Conservation (phyloP, 2,329 filamentous ascomycete species). For the Alternaria sp. region DNA sequence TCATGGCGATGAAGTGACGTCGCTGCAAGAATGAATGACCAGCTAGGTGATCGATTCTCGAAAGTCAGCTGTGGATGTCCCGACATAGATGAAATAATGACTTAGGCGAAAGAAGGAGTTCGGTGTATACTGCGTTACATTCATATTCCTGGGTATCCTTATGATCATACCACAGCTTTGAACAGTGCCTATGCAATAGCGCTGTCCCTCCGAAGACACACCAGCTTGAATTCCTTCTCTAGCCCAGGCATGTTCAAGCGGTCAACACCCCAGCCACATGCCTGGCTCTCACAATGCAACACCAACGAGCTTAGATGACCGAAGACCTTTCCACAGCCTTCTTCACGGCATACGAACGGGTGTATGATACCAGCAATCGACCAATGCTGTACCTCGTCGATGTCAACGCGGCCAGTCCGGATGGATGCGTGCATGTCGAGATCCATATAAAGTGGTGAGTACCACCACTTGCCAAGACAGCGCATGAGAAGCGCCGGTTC, state of each 20-base stretch:
- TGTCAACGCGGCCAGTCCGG: slow-evolving; percentile 33
- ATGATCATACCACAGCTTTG: neutral
- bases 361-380: slow-evolving; percentile 33
- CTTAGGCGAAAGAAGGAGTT: neutral
- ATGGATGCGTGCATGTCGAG: slow-evolving; percentile 44
- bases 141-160: neutral
- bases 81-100: neutral
- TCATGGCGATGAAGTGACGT: too few relatives aligned
- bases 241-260: slow-evolving; percentile 34
- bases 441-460: slow-evolving; percentile 46
- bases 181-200: neutral
- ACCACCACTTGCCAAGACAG: slow-evolving; percentile 46
- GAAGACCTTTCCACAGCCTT: slow-evolving; percentile 37
- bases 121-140: neutral
- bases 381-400: slow-evolving; percentile 33
- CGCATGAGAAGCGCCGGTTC: slow-evolving; percentile 56
- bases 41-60: neutral
- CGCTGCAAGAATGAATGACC: too few relatives aligned
- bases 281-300: slow-evolving; percentile 39
- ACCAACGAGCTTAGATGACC: slow-evolving; percentile 37
- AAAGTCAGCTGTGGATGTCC: neutral
- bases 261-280: slow-evolving; percentile 38
- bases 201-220: slow-evolving; percentile 14
- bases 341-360: slow-evolving; percentile 42
- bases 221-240: slow-evolving; percentile 29